phyloP scores from a whole-genome alignment of 163 green algal genomes.

The Chlamydomonas reinhardtii region DNA sequence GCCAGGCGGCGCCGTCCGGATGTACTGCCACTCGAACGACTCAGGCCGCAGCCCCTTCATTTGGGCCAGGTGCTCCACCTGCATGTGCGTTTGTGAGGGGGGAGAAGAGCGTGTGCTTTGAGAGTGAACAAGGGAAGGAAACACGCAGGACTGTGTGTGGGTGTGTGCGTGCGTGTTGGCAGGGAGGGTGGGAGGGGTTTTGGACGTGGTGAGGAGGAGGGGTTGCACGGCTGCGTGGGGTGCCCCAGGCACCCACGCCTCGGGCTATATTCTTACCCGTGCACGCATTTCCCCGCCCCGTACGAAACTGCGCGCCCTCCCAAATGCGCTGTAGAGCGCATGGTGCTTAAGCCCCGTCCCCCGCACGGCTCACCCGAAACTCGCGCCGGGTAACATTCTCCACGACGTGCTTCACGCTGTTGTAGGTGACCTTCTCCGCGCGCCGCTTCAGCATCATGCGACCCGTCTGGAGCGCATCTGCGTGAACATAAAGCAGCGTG shows the following conservation, averaged over 20 bases:
- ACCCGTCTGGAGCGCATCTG: constrained; percentile 36
- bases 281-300: too few species aligned
- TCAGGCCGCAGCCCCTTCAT: constrained; percentile 65
- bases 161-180: too few species aligned
- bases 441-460: constrained; percentile 45
- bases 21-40: constrained; percentile 67
- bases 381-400: constrained; percentile 48
- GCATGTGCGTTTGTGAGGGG: not conserved
- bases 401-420: constrained; percentile 32
- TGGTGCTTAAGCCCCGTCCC: too few species aligned
- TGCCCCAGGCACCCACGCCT: too few species aligned
- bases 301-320: too few species aligned
- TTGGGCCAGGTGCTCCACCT: constrained; percentile 65
- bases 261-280: too few species aligned
- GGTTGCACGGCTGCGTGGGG: too few species aligned
- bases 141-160: too few species aligned
- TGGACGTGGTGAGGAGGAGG: too few species aligned
- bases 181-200: too few species aligned
- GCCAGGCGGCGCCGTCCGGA: not conserved
- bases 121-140: too few species aligned
- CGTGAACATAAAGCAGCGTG: not conserved
- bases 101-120: not conserved
- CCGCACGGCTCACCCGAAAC: constrained; percentile 3
- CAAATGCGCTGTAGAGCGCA: too few species aligned
- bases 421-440: constrained; percentile 28